phyloP scores from a whole-genome alignment of 768 basidiomycete genomes.

The Strobilomyces confusus region DNA sequence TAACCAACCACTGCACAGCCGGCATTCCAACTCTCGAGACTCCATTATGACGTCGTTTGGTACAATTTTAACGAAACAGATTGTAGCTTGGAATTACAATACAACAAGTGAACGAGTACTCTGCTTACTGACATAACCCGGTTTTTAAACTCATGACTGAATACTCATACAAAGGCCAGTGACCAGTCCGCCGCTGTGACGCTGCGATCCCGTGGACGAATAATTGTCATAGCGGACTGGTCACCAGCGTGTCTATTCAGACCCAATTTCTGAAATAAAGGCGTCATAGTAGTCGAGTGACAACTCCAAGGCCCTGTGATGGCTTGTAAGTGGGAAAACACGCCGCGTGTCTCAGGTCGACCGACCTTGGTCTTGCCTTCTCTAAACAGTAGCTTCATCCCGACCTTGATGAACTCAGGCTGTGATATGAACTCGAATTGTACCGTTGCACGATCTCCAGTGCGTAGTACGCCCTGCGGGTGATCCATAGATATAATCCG shows the following conservation, averaged over 20 bases:
- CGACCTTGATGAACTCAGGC: conserved; percentile 88
- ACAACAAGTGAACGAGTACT: no score
- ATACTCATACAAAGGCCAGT: no score
- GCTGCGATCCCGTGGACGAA: no score
- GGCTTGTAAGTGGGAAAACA: conserved; percentile 7
- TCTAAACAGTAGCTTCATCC: conserved; percentile 89
- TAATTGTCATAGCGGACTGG: no score
- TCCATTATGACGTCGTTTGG: conserved; percentile 18
- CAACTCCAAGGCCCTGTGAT: conserved; percentile 67
- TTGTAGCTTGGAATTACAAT: background rate
- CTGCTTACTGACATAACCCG: no score
- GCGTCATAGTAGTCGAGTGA: conserved; percentile 58
- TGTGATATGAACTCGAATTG: conserved; percentile 91
- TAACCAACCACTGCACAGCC: background rate
- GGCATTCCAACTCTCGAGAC: conserved; percentile 16
- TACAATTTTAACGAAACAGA: background rate
- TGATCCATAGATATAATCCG: conserved; percentile 89
- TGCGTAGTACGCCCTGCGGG: conserved; percentile 83
- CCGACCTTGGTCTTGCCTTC: conserved; percentile 93
- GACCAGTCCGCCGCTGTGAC: no score
- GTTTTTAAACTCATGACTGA: no score
- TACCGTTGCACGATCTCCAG: conserved; percentile 93
- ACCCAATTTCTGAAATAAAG: background rate
- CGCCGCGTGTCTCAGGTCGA: background rate
- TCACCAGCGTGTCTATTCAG: no score